A percentile compares a stretch with the other conserved stretches of the same genome.
Conservation (phyloP, 345 rosid species). For the Gossypium rotundifolium region DNA sequence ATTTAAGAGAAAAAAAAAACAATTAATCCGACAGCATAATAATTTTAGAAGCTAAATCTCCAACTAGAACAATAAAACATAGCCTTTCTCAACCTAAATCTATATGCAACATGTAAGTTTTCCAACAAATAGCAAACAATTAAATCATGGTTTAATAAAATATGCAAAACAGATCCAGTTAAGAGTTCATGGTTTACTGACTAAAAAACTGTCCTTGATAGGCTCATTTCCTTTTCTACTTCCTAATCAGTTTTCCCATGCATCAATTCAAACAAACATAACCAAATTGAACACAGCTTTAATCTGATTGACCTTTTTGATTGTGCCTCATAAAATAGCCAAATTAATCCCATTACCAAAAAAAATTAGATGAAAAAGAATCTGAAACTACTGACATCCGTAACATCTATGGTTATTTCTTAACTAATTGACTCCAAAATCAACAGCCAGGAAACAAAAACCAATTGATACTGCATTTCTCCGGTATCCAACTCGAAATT, state of each 20-base stretch:
- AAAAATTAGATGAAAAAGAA: background rate
- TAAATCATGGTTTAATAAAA: background rate
- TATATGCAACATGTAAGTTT: background rate
- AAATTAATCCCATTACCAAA: background rate
- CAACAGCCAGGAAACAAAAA: background rate
- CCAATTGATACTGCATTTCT: background rate
- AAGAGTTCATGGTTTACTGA: too few relatives aligned
- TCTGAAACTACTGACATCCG: background rate
- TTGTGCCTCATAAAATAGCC: background rate
- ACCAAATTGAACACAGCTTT: background rate
- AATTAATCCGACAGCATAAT: background rate
- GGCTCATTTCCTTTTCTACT: background rate
- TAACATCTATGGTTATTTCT: background rate
- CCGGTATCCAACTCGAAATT: background rate
- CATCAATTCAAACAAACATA: background rate
- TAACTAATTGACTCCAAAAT: background rate
- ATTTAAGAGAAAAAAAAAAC: background rate
- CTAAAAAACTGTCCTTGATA: background rate
- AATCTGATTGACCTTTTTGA: background rate
- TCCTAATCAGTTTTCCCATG: background rate
- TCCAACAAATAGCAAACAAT: background rate
- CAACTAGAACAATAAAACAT: background rate
- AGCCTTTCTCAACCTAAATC: slow-evolving; percentile 1
- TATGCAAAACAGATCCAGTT: too few relatives aligned
- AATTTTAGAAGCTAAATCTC: background rate